A percentile compares a stretch with the other conserved stretches of the same genome.
phyloP scores from a whole-genome alignment of 2,329 filamentous ascomycete species.

The Sarocladiaceae sp. region DNA sequence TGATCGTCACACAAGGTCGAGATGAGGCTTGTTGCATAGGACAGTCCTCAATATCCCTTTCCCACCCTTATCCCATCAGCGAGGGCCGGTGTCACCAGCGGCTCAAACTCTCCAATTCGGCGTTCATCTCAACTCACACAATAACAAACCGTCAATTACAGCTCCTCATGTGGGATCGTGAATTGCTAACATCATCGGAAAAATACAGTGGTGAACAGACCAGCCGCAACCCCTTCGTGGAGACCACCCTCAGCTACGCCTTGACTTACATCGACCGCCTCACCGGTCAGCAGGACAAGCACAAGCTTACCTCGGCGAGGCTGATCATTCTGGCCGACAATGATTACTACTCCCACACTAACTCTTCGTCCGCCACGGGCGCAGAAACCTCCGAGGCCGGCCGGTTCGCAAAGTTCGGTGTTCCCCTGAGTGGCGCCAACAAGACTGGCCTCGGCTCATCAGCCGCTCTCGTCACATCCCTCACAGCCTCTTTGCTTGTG shows the following conservation, averaged over 20 bases:
- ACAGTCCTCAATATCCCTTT: not conserved
- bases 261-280: slow-evolving; percentile 70
- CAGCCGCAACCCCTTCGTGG: slow-evolving; percentile 76
- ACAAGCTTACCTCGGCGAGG: slow-evolving; percentile 60
- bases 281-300: slow-evolving; percentile 37
- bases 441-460: slow-evolving; percentile 96
- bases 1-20: not conserved
- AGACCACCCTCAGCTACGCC: slow-evolving; percentile 83
- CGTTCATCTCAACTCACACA: slow-evolving; percentile 4
- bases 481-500: slow-evolving; percentile 72
- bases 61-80: not conserved
- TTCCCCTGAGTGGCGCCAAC: slow-evolving; percentile 73
- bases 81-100: not conserved
- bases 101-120: not conserved
- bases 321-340: slow-evolving; percentile 92
- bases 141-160: not conserved
- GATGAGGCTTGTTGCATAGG: not conserved
- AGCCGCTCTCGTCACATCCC: slow-evolving; percentile 84
- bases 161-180: not conserved
- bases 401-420: slow-evolving; percentile 74
- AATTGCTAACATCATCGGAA: slow-evolving; percentile 7
- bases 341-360: slow-evolving; percentile 81
- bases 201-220: slow-evolving; percentile 39
- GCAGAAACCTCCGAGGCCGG: slow-evolving; percentile 19
- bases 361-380: slow-evolving; percentile 19